These are phyloP conservation scores for Kodamaea alishanica DNA, from an alignment of 1,139 yeast species.

Conservation along the genomic window DNA sequence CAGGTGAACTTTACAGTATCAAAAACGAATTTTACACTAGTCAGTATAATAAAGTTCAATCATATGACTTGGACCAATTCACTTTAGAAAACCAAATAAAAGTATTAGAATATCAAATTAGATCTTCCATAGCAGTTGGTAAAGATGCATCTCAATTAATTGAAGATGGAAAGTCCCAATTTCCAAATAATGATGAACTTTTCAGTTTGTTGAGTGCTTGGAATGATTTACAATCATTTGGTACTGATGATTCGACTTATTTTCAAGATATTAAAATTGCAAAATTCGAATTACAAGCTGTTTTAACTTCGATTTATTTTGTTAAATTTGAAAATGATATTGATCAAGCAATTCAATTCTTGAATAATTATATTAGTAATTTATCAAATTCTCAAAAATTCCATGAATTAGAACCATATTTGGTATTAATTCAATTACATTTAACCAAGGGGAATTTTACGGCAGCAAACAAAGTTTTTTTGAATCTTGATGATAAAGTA, in stretches of 20 bases:
- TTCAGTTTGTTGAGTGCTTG: constrained; percentile 40
- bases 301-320: constrained; percentile 41
- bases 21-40: constrained; percentile 47
- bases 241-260: constrained; percentile 27
- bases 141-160: constrained; percentile 42
- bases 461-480: constrained; percentile 35
- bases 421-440: constrained; percentile 42
- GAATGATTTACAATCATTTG: constrained; percentile 44
- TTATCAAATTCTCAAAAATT: constrained; percentile 12
- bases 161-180: constrained; percentile 33
- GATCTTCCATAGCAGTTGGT: constrained; percentile 41
- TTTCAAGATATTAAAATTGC: constrained; percentile 35
- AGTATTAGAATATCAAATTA: constrained; percentile 41
- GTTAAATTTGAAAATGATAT: constrained; percentile 37
- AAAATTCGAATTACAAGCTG: constrained; percentile 36
- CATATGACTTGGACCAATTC: constrained; percentile 32
- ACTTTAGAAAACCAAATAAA: constrained; percentile 36
- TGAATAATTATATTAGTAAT: constrained; percentile 18
- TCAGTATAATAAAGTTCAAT: constrained; percentile 39
- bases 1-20: constrained; percentile 42
- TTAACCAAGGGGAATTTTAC: constrained; percentile 38
- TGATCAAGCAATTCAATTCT: constrained; percentile 37
- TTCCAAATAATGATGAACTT: constrained; percentile 35
- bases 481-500: constrained; percentile 31
- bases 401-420: constrained; percentile 43